A percentile compares a stretch with the other conserved stretches of the same genome.
Conservation (phyloP, 192 early-diverging fungal genomes). For the Blastocladiella britannica region DNA sequence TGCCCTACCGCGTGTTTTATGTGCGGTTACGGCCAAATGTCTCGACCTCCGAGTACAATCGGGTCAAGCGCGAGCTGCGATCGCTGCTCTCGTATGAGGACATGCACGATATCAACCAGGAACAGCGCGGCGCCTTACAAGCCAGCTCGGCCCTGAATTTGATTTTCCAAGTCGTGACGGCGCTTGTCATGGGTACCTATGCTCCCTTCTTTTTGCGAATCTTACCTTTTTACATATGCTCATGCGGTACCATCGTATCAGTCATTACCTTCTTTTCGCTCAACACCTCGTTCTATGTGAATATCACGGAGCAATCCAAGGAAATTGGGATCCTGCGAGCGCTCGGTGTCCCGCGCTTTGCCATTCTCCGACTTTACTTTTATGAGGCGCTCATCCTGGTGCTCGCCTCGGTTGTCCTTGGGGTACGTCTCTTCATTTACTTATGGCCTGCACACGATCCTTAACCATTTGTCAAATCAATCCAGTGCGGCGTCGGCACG, state of each 20-base stretch:
- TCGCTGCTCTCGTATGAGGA: constrained; percentile 3
- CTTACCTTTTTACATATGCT: too few species aligned
- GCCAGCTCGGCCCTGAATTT: constrained; percentile 2
- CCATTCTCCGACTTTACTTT: constrained; percentile 7
- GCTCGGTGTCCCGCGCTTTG: constrained; percentile 6
- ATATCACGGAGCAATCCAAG: constrained; percentile 12
- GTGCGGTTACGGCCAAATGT: constrained; percentile 4
- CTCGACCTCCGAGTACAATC: background rate
- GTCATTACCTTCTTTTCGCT: constrained; percentile 12
- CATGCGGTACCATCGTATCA: too few species aligned
- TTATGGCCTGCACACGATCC: background rate
- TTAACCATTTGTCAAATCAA: background rate
- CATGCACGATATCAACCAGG: constrained; percentile 3
- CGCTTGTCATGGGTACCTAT: constrained; percentile 12
- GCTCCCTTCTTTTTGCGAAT: too few species aligned
- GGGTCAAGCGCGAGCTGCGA: background rate
- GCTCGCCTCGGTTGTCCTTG: constrained; percentile 6
- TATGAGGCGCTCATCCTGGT: constrained; percentile 11
- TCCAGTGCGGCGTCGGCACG: constrained; percentile 7
- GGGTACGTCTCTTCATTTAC: constrained; percentile 5
- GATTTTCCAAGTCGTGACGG: constrained; percentile 10
- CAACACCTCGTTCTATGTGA: constrained; percentile 10
- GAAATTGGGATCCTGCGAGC: constrained; percentile 10
- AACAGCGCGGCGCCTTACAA: background rate
- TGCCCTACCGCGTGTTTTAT: constrained; percentile 6